phyloP scores from a whole-genome alignment of 805 yeast species.

The Tetrapisispora taiwanensis region DNA sequence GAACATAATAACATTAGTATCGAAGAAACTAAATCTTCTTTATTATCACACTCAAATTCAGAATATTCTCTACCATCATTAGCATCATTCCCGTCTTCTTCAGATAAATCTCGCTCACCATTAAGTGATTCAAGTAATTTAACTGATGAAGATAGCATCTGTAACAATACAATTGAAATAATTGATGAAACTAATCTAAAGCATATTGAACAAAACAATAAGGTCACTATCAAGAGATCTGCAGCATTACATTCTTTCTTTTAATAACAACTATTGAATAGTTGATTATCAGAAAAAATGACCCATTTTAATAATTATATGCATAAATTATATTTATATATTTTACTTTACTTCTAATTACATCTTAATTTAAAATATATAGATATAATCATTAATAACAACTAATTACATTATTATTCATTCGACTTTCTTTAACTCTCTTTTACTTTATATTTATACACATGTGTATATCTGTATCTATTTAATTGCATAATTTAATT shows the following conservation, averaged over 20 bases:
- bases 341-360: neutral
- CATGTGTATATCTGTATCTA: no score
- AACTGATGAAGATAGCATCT: neutral
- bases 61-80: slow-evolving; percentile 31
- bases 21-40: slow-evolving; percentile 1
- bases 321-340: neutral
- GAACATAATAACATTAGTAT: neutral
- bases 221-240: slow-evolving; percentile 2
- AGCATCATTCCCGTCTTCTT: slow-evolving; percentile 22
- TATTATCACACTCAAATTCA: slow-evolving; percentile 25
- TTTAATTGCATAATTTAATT: no score
- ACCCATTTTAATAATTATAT: neutral
- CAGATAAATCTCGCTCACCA: slow-evolving; percentile 1
- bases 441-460: no score
- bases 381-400: neutral
- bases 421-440: no score
- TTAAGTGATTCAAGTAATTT: neutral
- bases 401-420: no score
- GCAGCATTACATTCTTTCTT: slow-evolving; percentile 3
- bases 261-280: neutral
- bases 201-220: neutral
- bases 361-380: neutral
- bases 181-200: slow-evolving; percentile 2
- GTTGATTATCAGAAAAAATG: neutral
- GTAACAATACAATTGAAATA: slow-evolving; percentile 2